A percentile compares a stretch with the other conserved stretches of the same genome.
Conservation (phyloP, 2,329 filamentous ascomycete genomes). For the Grosmannia clavigera region DNA sequence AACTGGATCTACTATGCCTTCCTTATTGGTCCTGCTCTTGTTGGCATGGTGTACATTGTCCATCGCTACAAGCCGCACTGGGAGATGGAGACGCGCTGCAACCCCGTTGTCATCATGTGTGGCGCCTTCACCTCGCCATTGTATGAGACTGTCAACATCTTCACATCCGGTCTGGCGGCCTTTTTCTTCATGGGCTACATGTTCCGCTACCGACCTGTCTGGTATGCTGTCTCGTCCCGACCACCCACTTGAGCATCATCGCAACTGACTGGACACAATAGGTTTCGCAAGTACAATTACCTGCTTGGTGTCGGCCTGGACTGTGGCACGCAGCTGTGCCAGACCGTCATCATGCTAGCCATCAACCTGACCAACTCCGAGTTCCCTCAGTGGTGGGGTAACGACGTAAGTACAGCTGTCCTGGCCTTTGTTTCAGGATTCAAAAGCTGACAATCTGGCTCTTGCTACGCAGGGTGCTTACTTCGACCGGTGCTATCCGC, state of each 20-base stretch:
- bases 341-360: slow-evolving; percentile 17
- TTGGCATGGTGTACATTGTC: slow-evolving; percentile 14
- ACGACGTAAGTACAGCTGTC: slow-evolving; percentile 10
- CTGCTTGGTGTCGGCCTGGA: slow-evolving; percentile 27
- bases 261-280: too few species aligned
- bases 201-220: slow-evolving; percentile 18
- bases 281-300: slow-evolving; percentile 31
- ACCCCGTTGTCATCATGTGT: slow-evolving; percentile 17
- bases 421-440: too few species aligned
- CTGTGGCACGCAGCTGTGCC: slow-evolving; percentile 18
- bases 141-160: slow-evolving; percentile 17
- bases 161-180: slow-evolving; percentile 16
- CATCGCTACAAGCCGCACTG: slow-evolving; percentile 18
- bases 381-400: slow-evolving; percentile 20
- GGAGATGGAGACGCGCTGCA: slow-evolving; percentile 17
- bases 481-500: slow-evolving; percentile 1
- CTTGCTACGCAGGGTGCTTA: background rate
- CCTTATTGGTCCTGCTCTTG: slow-evolving; percentile 16
- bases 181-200: slow-evolving; percentile 20
- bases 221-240: too few species aligned
- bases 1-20: slow-evolving; percentile 20
- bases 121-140: slow-evolving; percentile 17
- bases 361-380: slow-evolving; percentile 16
- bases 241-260: too few species aligned
- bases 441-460: background rate